A percentile compares a stretch with the other conserved stretches of the same genome.
These are phyloP conservation scores for Fusarium sp. DNA, from an alignment of 2,329 filamentous ascomycete species.

Conservation along the genomic window DNA sequence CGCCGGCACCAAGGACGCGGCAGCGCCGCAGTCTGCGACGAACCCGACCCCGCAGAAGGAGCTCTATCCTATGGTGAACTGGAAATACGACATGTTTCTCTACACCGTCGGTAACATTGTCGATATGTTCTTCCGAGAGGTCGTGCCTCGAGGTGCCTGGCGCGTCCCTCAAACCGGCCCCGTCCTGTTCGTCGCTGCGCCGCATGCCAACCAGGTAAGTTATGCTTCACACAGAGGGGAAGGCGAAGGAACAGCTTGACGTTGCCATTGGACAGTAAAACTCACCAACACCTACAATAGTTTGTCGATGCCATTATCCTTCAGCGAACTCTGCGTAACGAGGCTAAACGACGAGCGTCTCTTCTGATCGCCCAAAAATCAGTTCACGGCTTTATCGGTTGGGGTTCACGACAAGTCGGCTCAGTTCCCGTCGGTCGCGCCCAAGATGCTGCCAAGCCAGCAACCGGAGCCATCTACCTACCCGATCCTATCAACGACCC, in stretches of 20 bases:
- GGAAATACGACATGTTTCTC: constrained; percentile 81
- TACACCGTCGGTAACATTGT: constrained; percentile 84
- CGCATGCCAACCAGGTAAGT: constrained; percentile 91
- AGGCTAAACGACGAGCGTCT: constrained; percentile 88
- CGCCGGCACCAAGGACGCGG: constrained; percentile 40
- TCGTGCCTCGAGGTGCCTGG: constrained; percentile 95
- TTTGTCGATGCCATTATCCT: constrained; percentile 96
- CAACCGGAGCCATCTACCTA: constrained; percentile 83
- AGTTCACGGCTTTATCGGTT: constrained; percentile 92
- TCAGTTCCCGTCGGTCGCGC: constrained; percentile 94
- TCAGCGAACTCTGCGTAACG: constrained; percentile 87
- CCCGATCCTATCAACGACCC: constrained; percentile 89
- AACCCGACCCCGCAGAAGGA: constrained; percentile 58
- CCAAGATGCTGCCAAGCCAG: constrained; percentile 86
- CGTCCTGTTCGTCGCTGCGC: constrained; percentile 94
- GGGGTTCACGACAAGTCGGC: constrained; percentile 84
- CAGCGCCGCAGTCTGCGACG: constrained; percentile 41
- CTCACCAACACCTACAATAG: constrained; percentile 56
- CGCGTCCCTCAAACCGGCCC: constrained; percentile 90
- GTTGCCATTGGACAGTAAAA: neutral
- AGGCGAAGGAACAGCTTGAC: neutral
- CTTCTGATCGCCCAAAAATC: constrained; percentile 97
- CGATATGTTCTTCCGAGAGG: constrained; percentile 97
- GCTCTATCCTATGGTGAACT: constrained; percentile 75
- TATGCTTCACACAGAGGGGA: neutral